phyloP scores from a whole-genome alignment of 2,329 filamentous ascomycete species.

The Mycocentrospora acerina region DNA sequence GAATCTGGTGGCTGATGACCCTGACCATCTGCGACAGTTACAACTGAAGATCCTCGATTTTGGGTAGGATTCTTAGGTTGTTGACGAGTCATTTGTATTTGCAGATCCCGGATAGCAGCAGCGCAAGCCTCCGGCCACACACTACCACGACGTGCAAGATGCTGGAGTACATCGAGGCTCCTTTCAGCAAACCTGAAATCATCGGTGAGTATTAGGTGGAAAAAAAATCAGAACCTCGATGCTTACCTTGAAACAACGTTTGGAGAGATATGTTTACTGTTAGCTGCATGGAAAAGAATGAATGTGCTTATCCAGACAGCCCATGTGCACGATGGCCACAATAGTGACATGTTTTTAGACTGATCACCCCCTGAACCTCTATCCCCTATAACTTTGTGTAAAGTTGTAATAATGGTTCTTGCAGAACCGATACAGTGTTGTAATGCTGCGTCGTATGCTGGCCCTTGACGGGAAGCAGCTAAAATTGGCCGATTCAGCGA shows the following conservation, averaged over 20 bases:
- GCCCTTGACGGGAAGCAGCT: constrained; percentile 47
- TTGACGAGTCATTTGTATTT: constrained; percentile 15
- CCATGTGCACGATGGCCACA: constrained; percentile 58
- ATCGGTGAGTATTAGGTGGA: neutral
- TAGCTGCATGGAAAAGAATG: constrained; percentile 54
- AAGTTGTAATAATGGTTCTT: constrained; percentile 48
- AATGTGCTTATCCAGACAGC: constrained; percentile 57
- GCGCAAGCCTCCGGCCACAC: constrained; percentile 35
- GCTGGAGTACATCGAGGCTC: constrained; percentile 25
- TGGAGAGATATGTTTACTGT: constrained; percentile 47
- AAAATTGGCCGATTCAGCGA: constrained; percentile 55
- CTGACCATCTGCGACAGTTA: neutral
- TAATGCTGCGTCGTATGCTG: constrained; percentile 51
- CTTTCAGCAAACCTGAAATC: constrained; percentile 23
- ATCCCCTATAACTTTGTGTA: constrained; percentile 34
- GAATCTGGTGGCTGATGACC: neutral
- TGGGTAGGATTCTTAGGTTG: neutral
- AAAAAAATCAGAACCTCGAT: too few species aligned
- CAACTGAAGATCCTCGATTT: neutral
- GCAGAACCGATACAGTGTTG: constrained; percentile 56
- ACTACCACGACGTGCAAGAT: constrained; percentile 28
- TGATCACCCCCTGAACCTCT: constrained; percentile 15
- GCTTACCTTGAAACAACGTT: constrained; percentile 45
- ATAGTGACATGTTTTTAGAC: constrained; percentile 40
- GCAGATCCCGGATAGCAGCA: constrained; percentile 27